Evolutionary conservation across 495 filamentous ascomycete genomes (phyloP).

Genomic region (Achaetomiella virescens): DNA sequence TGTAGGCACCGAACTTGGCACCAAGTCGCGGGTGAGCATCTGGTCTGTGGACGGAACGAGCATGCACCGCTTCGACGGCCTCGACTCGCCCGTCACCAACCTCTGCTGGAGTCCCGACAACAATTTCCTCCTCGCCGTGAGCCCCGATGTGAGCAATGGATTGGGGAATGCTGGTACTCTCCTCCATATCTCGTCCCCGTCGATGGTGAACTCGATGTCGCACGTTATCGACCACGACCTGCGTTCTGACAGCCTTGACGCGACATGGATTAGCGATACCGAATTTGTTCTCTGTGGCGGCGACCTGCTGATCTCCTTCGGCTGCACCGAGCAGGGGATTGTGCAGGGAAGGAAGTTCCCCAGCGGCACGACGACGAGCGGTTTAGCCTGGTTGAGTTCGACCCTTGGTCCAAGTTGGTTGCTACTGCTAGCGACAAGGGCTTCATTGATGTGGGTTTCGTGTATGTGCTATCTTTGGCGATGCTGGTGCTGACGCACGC

Average conservation of each 20-base stretch:
- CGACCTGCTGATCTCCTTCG: constrained; percentile 40
- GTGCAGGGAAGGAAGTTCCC: constrained; percentile 34
- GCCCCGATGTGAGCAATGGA: constrained; percentile 31
- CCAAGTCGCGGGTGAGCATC: constrained; percentile 59
- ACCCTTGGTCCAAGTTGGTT: constrained; percentile 37
- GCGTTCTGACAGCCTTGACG: constrained; percentile 45
- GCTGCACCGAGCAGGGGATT: constrained; percentile 35
- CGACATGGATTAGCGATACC: constrained; percentile 52
- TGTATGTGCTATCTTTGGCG: neutral
- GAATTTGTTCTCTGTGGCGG: constrained; percentile 57
- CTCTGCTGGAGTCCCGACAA: constrained; percentile 56
- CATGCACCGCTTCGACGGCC: constrained; percentile 38
- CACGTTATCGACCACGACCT: constrained; percentile 42
- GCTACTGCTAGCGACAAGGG: constrained; percentile 48
- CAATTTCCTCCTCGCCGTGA: constrained; percentile 49
- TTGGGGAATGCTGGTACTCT: constrained; percentile 38
- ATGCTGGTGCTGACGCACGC: neutral
- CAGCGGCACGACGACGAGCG: constrained; percentile 36
- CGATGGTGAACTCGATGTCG: constrained; percentile 32
- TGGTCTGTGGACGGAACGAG: constrained; percentile 56
- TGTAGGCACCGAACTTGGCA: constrained; percentile 57
- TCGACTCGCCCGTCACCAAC: constrained; percentile 50
- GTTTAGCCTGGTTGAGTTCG: constrained; percentile 45
- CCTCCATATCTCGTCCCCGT: constrained; percentile 46
- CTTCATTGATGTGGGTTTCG: constrained; percentile 43